A percentile compares a stretch with the other conserved stretches of the same genome.
Conservation (phyloP, 73 alveolate genomes). For the Uronychia setigera region DNA sequence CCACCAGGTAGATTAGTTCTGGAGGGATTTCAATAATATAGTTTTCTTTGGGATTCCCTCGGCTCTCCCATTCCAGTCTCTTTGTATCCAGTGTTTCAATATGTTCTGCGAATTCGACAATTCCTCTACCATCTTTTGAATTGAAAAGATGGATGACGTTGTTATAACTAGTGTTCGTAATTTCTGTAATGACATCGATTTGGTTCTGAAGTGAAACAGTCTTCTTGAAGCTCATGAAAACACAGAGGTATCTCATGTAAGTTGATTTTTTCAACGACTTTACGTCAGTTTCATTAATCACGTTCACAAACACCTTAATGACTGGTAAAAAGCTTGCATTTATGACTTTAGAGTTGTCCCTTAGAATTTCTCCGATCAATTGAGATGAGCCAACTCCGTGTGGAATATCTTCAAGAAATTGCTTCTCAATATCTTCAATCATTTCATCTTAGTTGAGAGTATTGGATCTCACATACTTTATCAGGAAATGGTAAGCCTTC, state of each 20-base stretch:
- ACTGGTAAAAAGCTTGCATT: slow-evolving; percentile 6
- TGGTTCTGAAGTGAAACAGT: slow-evolving; percentile 5
- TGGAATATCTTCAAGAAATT: slow-evolving; percentile 3
- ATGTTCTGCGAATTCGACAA: not conserved
- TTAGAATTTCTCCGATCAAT: slow-evolving; percentile 26
- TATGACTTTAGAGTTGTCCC: slow-evolving; percentile 18
- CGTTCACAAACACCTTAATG: slow-evolving; percentile 7
- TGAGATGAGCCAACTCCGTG: slow-evolving; percentile 37
- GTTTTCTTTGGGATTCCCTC: not conserved
- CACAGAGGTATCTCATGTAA: slow-evolving; percentile 17
- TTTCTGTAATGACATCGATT: slow-evolving; percentile 28
- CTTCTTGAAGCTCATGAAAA: slow-evolving; percentile 19
- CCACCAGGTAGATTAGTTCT: slow-evolving; percentile 6
- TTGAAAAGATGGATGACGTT: slow-evolving; percentile 15
- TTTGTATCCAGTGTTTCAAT: not conserved
- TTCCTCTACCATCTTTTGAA: slow-evolving; percentile 1
- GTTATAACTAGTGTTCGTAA: not conserved
- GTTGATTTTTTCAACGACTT: slow-evolving; percentile 1
- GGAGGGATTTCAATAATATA: slow-evolving; percentile 26
- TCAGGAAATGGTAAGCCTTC: slow-evolving; percentile 12
- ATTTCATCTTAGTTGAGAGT: slow-evolving; percentile 2
- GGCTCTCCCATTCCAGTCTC: not conserved
- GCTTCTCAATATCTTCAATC: not conserved
- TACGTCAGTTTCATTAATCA: not conserved
- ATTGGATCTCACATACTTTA: slow-evolving; percentile 18